phyloP scores from a whole-genome alignment of 2,329 filamentous ascomycete species.

The Daldinia sp. region DNA sequence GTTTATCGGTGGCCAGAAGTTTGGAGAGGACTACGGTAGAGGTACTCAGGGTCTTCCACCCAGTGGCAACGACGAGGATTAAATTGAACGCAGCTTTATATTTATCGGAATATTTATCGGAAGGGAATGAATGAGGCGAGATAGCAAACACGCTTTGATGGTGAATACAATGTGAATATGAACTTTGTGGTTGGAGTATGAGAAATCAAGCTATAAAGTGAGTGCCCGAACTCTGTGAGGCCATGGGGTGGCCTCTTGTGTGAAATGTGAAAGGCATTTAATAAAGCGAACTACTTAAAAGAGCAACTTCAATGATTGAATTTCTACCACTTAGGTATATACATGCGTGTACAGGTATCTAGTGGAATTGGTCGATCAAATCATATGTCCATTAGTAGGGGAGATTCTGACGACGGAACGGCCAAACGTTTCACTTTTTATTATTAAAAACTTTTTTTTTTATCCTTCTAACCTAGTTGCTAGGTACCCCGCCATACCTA shows the following conservation, averaged over 20 bases:
- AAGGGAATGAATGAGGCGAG: not conserved
- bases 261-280: no score
- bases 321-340: not conserved
- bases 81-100: not conserved
- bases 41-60: slow-evolving; percentile 40
- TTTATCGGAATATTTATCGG: no score
- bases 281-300: slow-evolving; percentile 3
- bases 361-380: not conserved
- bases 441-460: no score
- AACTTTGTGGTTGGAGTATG: no score
- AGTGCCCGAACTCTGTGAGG: no score
- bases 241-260: no score
- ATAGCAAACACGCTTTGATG: not conserved
- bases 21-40: slow-evolving; percentile 43
- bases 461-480: no score
- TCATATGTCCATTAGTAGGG: not conserved
- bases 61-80: slow-evolving; percentile 41
- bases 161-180: no score
- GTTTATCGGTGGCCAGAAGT: slow-evolving; percentile 40
- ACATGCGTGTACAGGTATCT: not conserved
- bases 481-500: not conserved
- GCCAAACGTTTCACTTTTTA: slow-evolving; percentile 1
- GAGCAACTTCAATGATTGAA: not conserved
- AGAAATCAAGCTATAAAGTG: no score
- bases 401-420: not conserved